phyloP scores from a whole-genome alignment of 192 early-diverging fungal species.

The Gonapodya prolifera region DNA sequence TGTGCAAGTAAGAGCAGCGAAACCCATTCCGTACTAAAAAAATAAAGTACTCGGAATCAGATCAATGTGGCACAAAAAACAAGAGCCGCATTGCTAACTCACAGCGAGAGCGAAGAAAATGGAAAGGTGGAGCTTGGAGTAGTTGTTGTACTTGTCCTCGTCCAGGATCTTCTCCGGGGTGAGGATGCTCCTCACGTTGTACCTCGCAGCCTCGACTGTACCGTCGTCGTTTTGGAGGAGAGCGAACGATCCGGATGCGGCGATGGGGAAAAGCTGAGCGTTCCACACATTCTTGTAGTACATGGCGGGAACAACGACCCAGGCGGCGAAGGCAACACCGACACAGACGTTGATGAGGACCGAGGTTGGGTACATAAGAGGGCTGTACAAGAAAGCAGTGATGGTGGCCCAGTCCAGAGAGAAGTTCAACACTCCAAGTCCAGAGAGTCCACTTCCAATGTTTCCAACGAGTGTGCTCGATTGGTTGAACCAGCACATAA shows the following conservation, averaged over 20 bases:
- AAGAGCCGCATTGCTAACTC: no score
- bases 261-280: slow-evolving; percentile 22
- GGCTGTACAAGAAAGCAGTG: slow-evolving; percentile 16
- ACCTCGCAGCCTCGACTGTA: no score
- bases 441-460: slow-evolving; percentile 18
- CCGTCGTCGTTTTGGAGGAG: no score
- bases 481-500: slow-evolving; percentile 34
- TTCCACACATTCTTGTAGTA: slow-evolving; percentile 15
- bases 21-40: slow-evolving; percentile 53
- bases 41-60: no score
- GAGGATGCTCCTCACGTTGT: slow-evolving; percentile 41
- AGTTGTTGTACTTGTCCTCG: slow-evolving; percentile 31
- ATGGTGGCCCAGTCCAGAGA: slow-evolving; percentile 60
- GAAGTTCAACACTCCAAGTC: slow-evolving; percentile 37
- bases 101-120: slow-evolving; percentile 55
- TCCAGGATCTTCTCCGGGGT: slow-evolving; percentile 24
- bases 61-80: no score
- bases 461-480: no score
- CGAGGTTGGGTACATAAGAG: slow-evolving; percentile 46
- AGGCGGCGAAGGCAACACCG: slow-evolving; percentile 59
- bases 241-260: no score
- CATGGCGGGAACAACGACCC: slow-evolving; percentile 50
- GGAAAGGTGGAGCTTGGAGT: slow-evolving; percentile 55
- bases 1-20: slow-evolving; percentile 52
- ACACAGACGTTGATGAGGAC: no score